Percentiles rank a stretch among this genome's conserved stretches.
Evolutionary conservation across 345 rosid genomes (phyloP).

Genomic region (Gossypium australe): DNA sequence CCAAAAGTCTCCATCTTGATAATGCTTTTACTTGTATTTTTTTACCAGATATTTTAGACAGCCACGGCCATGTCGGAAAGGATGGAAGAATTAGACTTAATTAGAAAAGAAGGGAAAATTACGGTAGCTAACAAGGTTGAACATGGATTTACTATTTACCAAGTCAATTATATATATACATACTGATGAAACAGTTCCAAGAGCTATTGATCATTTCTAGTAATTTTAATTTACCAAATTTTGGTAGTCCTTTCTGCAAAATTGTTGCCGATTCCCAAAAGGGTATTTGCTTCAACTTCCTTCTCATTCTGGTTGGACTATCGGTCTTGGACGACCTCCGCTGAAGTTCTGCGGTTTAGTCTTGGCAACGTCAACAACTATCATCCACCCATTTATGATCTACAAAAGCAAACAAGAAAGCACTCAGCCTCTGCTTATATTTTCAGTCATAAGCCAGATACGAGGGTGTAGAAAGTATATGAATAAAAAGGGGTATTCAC

Average conservation of each 20-base stretch:
- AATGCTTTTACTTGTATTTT: too few relatives aligned
- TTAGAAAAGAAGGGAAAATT: too few relatives aligned
- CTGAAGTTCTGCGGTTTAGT: slow-evolving; percentile 41
- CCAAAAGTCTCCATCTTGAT: too few relatives aligned
- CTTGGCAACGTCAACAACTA: slow-evolving; percentile 90
- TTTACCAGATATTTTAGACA: too few relatives aligned
- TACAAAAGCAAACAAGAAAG: slow-evolving; percentile 24
- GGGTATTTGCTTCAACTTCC: background rate
- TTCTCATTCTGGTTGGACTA: background rate
- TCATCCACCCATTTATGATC: slow-evolving; percentile 99
- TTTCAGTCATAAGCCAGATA: background rate
- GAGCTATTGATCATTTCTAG: background rate
- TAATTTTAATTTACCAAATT: background rate
- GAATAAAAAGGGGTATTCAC: background rate
- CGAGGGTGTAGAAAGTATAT: background rate
- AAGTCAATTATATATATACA: too few relatives aligned
- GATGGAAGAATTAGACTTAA: too few relatives aligned
- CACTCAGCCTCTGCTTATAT: slow-evolving; percentile 6
- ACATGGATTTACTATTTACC: too few relatives aligned
- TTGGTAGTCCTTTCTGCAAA: background rate
- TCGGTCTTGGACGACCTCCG: slow-evolving; percentile 27
- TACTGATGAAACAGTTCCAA: too few relatives aligned
- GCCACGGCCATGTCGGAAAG: too few relatives aligned
- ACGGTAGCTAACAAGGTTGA: too few relatives aligned
- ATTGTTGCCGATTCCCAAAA: background rate